These are phyloP conservation scores for Ophiostoma pallidulum DNA, from an alignment of 2,329 filamentous ascomycete species.

Conservation along the genomic window DNA sequence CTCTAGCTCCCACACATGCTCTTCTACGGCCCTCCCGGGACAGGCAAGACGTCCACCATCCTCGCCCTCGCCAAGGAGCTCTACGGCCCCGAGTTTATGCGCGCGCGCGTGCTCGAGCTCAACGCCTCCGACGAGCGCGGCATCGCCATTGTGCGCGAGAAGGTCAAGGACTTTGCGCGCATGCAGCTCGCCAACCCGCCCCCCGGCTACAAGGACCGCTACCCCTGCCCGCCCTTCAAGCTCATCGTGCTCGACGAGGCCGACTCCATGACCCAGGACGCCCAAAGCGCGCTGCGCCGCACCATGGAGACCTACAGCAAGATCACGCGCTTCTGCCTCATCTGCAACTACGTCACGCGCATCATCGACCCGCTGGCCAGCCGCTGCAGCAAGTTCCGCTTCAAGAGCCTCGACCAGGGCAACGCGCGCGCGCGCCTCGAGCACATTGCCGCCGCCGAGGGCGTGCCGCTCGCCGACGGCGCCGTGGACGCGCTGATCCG, in stretches of 20 bases:
- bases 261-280: conserved; percentile 98
- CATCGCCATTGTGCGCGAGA: conserved; percentile 92
- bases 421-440: conserved; percentile 72
- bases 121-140: conserved; percentile 99
- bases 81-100: conserved; percentile 89
- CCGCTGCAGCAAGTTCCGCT: conserved; percentile 92
- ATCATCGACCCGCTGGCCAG: conserved; percentile 95
- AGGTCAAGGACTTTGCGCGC: conserved; percentile 96
- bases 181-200: conserved; percentile 85
- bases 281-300: conserved; percentile 79
- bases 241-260: conserved; percentile 98
- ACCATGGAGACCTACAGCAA: conserved; percentile 98
- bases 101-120: conserved; percentile 90
- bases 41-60: conserved; percentile 95
- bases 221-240: conserved; percentile 96
- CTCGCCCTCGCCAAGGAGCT: conserved; percentile 95
- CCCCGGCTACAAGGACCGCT: conserved; percentile 56
- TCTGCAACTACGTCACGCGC: conserved; percentile 96
- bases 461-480: conserved; percentile 64
- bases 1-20: conserved; percentile 88
- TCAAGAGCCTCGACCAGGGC: conserved; percentile 86
- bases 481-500: conserved; percentile 75
- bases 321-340: conserved; percentile 93
- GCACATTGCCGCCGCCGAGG: conserved; percentile 73
- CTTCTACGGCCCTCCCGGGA: conserved; percentile 95